Base-by-base conservation (phyloP, 2,329 filamentous ascomycete species). In the Cordyceps cateniannulata region DNA sequence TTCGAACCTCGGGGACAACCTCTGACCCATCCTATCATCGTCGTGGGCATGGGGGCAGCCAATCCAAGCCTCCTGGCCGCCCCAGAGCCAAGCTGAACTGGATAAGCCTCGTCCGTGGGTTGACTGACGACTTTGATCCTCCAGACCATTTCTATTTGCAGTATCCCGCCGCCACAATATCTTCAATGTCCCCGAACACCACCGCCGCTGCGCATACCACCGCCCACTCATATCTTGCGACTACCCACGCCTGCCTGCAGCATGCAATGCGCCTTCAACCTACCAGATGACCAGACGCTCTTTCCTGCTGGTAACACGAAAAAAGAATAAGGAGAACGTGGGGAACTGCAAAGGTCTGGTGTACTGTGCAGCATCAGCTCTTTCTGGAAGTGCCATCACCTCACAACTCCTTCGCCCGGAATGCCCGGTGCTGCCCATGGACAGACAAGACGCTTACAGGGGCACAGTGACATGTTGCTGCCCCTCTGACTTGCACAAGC, bases 141-240 rank as follows among this genome's bases (percentile, higher is more conserved):
- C 22, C 22, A 24, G 29, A 22, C 45, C 54, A 48, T 57, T 48
- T 49, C 54, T 49, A 29, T 20, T 40, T 57, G 29, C 9, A 38
- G 54, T n/a, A 57, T 57, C 44, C 44, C 54, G 54, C 54, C 27
- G 54, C 52, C 52, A 22, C 40, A 20, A 32, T 44, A 49, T 57
- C 29, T 40, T 9, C 54, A 25, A 6, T 24, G 44, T n/a, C 44
- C 10, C 44, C 42, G 42, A 45, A 12, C 20, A 25, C 22, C 20
- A 5, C 20, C 44, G 20, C 44, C 44, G 44, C 20, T 22, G 44
- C 22, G 10, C 44, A 25, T 25, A 25, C 22, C 20, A 20, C 5
- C 44, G 22, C 44, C 22, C 44, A 47, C 20, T 14, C 20, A 25
- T 8, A 22, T 24, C 44, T 9, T 47, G 20, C 44, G 14, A 25